Evolutionary conservation across 2,329 filamentous ascomycete genomes (phyloP).

Genomic region (Ampelomyces quisqualis): DNA sequence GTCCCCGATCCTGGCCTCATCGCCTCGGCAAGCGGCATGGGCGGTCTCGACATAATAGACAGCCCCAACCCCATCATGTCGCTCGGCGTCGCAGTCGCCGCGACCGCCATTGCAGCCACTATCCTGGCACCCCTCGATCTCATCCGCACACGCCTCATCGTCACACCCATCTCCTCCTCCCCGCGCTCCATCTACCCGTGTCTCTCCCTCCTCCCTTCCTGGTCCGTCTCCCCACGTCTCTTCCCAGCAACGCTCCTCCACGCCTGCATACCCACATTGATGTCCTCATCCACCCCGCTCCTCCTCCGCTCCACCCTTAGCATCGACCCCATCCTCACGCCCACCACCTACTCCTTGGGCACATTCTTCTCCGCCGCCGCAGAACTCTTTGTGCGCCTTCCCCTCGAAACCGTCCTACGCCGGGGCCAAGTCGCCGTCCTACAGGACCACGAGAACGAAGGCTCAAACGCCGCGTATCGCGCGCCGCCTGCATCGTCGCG

Average conservation of each 20-base stretch:
- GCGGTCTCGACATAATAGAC: constrained; percentile 76
- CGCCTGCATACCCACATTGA: constrained; percentile 77
- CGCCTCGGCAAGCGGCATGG: constrained; percentile 47
- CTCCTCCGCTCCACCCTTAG: constrained; percentile 81
- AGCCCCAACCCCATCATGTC: constrained; percentile 81
- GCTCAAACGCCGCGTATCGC: constrained; percentile 29
- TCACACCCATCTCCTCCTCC: constrained; percentile 74
- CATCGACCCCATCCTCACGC: constrained; percentile 79
- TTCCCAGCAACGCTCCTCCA: constrained; percentile 84
- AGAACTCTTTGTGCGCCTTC: constrained; percentile 83
- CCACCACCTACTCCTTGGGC: constrained; percentile 76
- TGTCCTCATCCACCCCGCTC: constrained; percentile 80
- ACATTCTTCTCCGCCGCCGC: constrained; percentile 78
- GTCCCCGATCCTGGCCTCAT: constrained; percentile 75
- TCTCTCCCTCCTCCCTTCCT: constrained; percentile 73
- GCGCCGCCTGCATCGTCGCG: constrained; percentile 13
- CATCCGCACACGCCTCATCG: constrained; percentile 80
- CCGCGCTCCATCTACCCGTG: constrained; percentile 77
- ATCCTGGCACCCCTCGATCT: constrained; percentile 86
- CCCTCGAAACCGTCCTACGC: constrained; percentile 86
- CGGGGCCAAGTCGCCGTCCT: constrained; percentile 77
- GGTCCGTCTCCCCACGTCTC: constrained; percentile 66
- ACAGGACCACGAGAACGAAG: constrained; percentile 38
- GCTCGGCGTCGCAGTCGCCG: constrained; percentile 68
- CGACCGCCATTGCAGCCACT: constrained; percentile 70